Conservation (phyloP, 139 green algal species). For the Pleodorina starrii region DNA sequence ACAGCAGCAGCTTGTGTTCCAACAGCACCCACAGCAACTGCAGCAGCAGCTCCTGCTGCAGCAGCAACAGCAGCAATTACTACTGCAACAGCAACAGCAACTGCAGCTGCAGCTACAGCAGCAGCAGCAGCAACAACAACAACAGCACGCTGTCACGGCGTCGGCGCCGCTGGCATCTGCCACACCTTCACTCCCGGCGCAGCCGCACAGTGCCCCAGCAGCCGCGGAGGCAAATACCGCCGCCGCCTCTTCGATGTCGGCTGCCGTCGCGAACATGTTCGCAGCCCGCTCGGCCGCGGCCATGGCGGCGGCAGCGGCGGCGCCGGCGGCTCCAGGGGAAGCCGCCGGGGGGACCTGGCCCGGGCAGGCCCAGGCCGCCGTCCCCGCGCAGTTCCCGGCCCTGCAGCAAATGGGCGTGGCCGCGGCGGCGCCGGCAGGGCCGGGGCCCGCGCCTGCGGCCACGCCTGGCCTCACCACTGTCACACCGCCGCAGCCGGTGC, state of each 20-base stretch:
- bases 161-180: too few species aligned
- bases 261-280: neutral
- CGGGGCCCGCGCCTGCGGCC: too few species aligned
- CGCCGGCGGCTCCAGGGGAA: too few species aligned
- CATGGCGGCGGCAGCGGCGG: neutral
- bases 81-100: slow-evolving; percentile 40
- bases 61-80: neutral
- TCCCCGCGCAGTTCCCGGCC: neutral
- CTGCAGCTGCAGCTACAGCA: slow-evolving; percentile 41
- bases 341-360: too few species aligned
- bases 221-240: neutral
- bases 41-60: neutral
- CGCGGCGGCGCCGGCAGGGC: too few species aligned
- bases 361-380: neutral
- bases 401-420: too few species aligned
- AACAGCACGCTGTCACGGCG: neutral
- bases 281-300: neutral
- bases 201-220: neutral
- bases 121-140: neutral
- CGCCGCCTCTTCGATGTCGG: neutral
- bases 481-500: too few species aligned
- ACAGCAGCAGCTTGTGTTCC: slow-evolving; percentile 45
- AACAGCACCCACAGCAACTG: neutral
- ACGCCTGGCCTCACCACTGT: too few species aligned
- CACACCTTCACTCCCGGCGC: too few species aligned